A percentile compares a stretch with the other conserved stretches of the same genome.
These are phyloP conservation scores for Tetrahymena thermophila DNA, from an alignment of 73 alveolate genomes.

Conservation along the genomic window DNA sequence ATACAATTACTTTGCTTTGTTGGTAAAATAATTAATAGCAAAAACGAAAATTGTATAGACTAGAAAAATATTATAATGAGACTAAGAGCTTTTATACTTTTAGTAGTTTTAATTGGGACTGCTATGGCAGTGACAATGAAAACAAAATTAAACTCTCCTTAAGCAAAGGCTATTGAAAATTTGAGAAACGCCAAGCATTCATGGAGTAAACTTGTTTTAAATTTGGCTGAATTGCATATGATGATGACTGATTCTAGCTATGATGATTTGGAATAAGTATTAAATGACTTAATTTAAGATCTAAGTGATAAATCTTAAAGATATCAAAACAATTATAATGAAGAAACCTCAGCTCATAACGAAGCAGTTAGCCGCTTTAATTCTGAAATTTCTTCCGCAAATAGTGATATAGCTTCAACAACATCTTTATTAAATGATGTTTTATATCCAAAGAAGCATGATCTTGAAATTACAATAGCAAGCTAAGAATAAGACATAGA, in stretches of 20 bases:
- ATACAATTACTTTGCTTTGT: neutral
- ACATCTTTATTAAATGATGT: neutral
- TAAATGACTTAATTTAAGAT: neutral
- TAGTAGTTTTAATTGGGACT: neutral
- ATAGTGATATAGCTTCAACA: neutral
- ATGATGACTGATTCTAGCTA: neutral
- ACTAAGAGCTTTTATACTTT: neutral
- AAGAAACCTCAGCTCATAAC: neutral
- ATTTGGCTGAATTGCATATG: neutral
- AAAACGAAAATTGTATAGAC: neutral
- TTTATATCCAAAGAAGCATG: neutral
- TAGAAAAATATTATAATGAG: neutral
- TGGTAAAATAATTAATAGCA: neutral
- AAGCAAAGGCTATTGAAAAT: neutral
- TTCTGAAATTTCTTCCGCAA: neutral
- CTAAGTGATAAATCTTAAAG: neutral
- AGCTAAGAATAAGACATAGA: neutral
- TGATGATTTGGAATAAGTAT: neutral
- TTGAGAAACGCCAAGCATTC: neutral
- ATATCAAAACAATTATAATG: neutral
- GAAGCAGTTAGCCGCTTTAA: neutral
- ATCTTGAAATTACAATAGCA: neutral
- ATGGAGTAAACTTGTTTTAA: neutral
- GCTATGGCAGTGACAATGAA: neutral
- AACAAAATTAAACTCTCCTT: neutral